phyloP scores from a whole-genome alignment of 345 rosid genomes.

The Eucalyptus coolabah region DNA sequence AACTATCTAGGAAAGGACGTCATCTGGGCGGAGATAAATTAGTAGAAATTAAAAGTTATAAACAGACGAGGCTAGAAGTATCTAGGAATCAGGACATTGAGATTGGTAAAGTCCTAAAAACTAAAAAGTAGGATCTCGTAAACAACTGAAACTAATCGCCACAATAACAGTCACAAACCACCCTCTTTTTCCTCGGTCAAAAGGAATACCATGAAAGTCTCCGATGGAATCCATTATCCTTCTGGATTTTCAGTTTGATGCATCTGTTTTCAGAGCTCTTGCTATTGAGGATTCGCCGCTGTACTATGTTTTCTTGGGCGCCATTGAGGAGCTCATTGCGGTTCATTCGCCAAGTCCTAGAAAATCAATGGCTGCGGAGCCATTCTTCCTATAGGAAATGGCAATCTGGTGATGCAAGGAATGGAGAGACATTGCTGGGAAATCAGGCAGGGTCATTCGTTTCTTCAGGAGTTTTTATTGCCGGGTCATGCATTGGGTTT shows the following conservation, averaged over 20 bases:
- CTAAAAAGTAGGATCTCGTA: background rate
- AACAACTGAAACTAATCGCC: background rate
- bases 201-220: background rate
- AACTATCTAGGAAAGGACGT: background rate
- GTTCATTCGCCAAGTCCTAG: background rate
- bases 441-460: constrained; percentile 3
- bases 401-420: background rate
- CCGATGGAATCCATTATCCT: background rate
- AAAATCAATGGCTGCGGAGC: background rate
- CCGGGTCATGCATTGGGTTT: constrained; percentile 23
- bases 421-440: background rate
- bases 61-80: background rate
- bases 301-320: constrained; percentile 16
- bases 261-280: background rate
- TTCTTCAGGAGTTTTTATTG: constrained; percentile 7
- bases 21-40: background rate
- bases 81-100: background rate
- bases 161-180: background rate
- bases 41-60: background rate
- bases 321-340: constrained; percentile 6
- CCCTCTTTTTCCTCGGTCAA: background rate
- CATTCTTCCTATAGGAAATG: background rate
- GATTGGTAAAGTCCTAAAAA: background rate
- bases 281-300: background rate
- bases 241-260: background rate